These are phyloP conservation scores for Myrica gale DNA, from an alignment of 306 rosid species.

Conservation along the genomic window DNA sequence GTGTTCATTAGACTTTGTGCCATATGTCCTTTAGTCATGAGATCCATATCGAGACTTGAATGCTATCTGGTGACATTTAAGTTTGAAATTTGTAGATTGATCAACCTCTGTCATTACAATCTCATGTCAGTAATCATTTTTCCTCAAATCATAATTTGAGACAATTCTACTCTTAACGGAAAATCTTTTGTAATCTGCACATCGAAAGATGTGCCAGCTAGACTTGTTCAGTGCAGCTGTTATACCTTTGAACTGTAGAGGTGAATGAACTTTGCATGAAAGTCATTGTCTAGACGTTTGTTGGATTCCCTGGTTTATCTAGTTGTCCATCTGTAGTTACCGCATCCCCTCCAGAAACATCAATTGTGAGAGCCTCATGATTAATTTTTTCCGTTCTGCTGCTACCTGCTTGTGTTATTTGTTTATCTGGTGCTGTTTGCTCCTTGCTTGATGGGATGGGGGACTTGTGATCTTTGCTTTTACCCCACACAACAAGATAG, in stretches of 20 bases:
- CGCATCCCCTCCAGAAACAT: constrained; percentile 22
- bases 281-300: not conserved
- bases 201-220: constrained; percentile 24
- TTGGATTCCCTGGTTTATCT: not conserved
- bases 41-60: not conserved
- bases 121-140: constrained; percentile 13
- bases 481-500: constrained; percentile 83
- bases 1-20: not conserved
- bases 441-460: constrained; percentile 29
- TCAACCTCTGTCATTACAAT: not conserved
- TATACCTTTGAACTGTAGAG: constrained; percentile 25
- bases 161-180: constrained; percentile 12
- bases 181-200: constrained; percentile 14
- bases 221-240: constrained; percentile 7
- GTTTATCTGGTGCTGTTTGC: constrained; percentile 22
- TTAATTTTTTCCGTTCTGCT: constrained; percentile 30
- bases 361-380: constrained; percentile 34
- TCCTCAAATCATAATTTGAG: constrained; percentile 5
- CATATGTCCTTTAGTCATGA: not conserved
- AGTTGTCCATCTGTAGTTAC: constrained; percentile 25
- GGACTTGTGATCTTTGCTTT: constrained; percentile 59
- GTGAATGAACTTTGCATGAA: not conserved
- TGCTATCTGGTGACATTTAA: not conserved
- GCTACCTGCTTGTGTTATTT: constrained; percentile 14
- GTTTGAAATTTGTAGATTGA: not conserved